phyloP scores from a whole-genome alignment of 306 rosid genomes.

The Corylus americana region DNA sequence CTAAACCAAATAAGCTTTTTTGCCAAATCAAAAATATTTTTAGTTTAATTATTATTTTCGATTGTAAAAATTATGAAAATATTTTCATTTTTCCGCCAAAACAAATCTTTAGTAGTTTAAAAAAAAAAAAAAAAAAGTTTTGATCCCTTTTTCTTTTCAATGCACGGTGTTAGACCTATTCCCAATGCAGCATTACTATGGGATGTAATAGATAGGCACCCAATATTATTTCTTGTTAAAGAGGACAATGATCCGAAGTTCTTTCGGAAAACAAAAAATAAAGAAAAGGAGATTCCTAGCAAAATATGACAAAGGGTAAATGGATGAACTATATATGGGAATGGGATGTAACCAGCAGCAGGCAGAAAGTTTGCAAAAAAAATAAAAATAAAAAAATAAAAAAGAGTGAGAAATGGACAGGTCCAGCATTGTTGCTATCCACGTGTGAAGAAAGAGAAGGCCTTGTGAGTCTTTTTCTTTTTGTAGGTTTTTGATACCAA shows the following conservation, averaged over 20 bases:
- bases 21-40: no score
- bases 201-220: no score
- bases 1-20: no score
- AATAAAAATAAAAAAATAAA: neutral
- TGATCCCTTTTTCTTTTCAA: neutral
- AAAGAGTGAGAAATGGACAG: neutral
- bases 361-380: slow-evolving; percentile 5
- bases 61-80: no score
- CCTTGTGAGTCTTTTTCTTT: slow-evolving; percentile 40
- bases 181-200: no score
- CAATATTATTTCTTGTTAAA: neutral
- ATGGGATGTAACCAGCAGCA: neutral
- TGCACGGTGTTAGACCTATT: neutral
- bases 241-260: neutral
- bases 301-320: neutral
- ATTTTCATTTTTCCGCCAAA: no score
- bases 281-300: no score
- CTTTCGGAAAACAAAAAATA: neutral
- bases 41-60: no score
- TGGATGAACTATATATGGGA: neutral
- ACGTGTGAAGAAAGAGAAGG: slow-evolving; percentile 36
- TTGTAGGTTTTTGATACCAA: slow-evolving; percentile 14
- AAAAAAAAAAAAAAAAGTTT: no score
- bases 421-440: slow-evolving; percentile 15
- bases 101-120: no score